Conservation (phyloP, 441 rosid genomes). For the Rhodomyrtus psidioides region DNA sequence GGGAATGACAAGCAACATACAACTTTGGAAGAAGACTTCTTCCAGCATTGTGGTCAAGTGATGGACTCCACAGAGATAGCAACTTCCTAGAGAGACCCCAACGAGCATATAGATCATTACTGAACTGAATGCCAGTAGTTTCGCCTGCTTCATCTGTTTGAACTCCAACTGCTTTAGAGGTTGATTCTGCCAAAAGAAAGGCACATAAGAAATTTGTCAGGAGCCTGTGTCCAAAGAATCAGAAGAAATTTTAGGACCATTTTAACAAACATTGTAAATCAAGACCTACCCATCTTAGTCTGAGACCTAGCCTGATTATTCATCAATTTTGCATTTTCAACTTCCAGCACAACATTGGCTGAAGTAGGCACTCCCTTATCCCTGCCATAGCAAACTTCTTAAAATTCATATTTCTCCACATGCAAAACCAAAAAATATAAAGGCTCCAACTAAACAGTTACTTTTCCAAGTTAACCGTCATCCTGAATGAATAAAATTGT, state of each 20-base stretch:
- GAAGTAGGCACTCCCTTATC: neutral
- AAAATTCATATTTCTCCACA: neutral
- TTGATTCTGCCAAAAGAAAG: constrained; percentile 34
- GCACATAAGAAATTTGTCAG: constrained; percentile 3
- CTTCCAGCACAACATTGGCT: neutral
- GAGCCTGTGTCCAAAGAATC: neutral
- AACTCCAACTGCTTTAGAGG: constrained; percentile 54
- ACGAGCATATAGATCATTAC: constrained; percentile 16
- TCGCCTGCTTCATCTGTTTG: constrained; percentile 38
- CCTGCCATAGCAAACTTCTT: neutral
- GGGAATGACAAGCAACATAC: constrained; percentile 50
- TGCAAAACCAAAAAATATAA: neutral
- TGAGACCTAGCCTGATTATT: constrained; percentile 19
- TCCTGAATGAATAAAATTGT: neutral
- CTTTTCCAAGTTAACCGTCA: neutral
- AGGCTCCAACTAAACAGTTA: neutral
- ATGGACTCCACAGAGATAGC: constrained; percentile 49
- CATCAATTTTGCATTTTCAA: constrained; percentile 14
- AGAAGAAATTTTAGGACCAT: neutral
- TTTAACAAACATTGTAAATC: neutral
- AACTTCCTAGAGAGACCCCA: constrained; percentile 42
- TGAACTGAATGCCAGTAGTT: neutral
- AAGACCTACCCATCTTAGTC: constrained; percentile 17
- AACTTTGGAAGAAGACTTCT: constrained; percentile 48
- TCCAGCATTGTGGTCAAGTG: constrained; percentile 33